Evolutionary conservation across 768 basidiomycete species (phyloP).

Genomic region (Hysterangium stoloniferum): DNA sequence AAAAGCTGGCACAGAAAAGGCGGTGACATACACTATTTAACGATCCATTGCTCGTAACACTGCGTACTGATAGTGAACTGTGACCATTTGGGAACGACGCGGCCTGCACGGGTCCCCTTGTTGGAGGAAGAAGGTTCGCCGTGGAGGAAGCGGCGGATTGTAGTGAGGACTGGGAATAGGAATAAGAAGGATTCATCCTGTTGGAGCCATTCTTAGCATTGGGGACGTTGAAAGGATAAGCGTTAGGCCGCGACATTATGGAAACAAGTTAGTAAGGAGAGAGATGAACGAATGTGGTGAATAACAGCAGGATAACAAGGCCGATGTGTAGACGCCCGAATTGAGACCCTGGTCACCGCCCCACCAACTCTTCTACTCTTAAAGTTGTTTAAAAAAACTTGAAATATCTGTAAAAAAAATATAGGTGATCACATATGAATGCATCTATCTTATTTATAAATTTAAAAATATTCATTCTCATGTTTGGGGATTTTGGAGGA

Average conservation of each 20-base stretch:
- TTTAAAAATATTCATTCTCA: too few relatives aligned
- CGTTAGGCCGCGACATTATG: constrained; percentile 4
- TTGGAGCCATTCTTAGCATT: neutral
- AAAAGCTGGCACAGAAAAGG: neutral
- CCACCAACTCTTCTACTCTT: too few relatives aligned
- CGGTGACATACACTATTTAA: neutral
- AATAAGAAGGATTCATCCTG: neutral
- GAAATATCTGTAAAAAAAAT: too few relatives aligned
- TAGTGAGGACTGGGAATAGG: neutral
- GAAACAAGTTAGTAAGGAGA: too few relatives aligned
- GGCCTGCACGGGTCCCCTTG: constrained; percentile 1
- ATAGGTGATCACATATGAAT: too few relatives aligned
- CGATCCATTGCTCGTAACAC: neutral
- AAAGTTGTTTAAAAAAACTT: too few relatives aligned
- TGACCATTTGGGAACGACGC: neutral
- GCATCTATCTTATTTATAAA: too few relatives aligned
- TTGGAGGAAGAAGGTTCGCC: neutral
- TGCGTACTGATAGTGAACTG: neutral
- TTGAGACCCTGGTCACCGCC: too few relatives aligned
- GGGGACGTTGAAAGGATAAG: neutral
- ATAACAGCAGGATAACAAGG: too few relatives aligned
- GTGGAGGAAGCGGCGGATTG: constrained; percentile 4
- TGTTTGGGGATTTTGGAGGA: too few relatives aligned
- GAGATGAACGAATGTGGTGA: too few relatives aligned
- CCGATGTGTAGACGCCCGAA: too few relatives aligned